These are phyloP conservation scores for Endogone sp. DNA, from an alignment of 192 early-diverging fungal species.

Conservation along the genomic window DNA sequence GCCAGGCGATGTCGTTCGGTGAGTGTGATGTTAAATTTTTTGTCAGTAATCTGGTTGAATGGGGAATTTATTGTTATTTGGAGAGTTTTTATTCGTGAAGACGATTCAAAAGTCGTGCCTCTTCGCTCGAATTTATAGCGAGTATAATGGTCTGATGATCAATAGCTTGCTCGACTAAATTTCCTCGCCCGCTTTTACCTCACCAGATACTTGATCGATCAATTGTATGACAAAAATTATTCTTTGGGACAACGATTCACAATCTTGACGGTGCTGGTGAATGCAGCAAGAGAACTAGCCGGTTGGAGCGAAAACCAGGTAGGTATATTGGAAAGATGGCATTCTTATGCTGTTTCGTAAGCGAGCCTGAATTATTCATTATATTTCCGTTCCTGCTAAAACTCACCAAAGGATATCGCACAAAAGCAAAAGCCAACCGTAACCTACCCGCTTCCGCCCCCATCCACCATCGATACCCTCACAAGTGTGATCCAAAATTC, in stretches of 20 bases:
- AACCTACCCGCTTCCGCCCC: neutral
- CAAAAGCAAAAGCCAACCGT: neutral
- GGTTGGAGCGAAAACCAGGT: conserved; percentile 13
- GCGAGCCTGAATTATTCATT: too few species aligned
- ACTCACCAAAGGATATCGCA: neutral
- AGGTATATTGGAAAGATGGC: neutral
- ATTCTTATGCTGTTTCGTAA: neutral
- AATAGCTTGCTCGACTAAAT: neutral
- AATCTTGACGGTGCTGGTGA: conserved; percentile 3
- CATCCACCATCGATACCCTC: conserved; percentile 8
- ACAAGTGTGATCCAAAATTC: neutral
- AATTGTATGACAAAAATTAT: conserved; percentile 19
- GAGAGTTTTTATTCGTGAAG: too few species aligned
- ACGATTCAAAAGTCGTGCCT: too few species aligned
- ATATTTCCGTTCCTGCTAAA: too few species aligned
- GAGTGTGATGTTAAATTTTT: neutral
- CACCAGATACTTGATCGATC: conserved; percentile 16
- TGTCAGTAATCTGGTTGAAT: too few species aligned
- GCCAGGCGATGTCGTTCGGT: conserved; percentile 3
- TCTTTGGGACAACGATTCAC: conserved; percentile 13
- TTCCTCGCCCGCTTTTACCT: neutral
- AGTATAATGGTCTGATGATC: too few species aligned
- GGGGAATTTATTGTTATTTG: too few species aligned
- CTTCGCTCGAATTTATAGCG: too few species aligned
- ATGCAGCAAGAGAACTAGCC: conserved; percentile 13